Conservation (phyloP, 495 filamentous ascomycete species). For the Mytilinidion resinicola region DNA sequence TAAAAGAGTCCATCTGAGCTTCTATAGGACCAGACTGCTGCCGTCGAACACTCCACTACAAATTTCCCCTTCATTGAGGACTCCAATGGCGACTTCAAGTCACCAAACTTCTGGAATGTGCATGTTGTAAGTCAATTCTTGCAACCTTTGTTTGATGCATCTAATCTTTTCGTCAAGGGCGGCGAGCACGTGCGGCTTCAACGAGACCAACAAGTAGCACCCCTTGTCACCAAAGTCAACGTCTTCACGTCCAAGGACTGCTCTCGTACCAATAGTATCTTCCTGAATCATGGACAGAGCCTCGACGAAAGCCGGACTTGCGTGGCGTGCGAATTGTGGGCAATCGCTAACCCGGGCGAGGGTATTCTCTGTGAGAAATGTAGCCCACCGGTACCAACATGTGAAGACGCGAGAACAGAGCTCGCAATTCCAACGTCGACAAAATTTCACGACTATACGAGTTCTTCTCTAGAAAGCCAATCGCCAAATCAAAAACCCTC, state of each 20-base stretch:
- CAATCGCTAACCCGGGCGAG: constrained; percentile 11
- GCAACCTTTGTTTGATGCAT: too few species aligned
- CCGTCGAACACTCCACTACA: not conserved
- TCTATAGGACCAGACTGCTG: not conserved
- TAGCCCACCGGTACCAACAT: constrained; percentile 4
- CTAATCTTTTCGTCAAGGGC: not conserved
- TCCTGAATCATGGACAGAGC: constrained; percentile 9
- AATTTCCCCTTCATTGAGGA: not conserved
- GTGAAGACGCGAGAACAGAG: not conserved
- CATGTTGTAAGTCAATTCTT: not conserved
- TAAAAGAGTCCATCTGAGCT: not conserved
- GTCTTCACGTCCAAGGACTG: constrained; percentile 15
- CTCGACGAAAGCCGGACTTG: constrained; percentile 7
- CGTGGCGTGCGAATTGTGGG: constrained; percentile 17
- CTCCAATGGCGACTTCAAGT: not conserved
- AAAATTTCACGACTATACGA: too few species aligned
- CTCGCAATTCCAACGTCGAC: not conserved
- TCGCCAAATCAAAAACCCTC: too few species aligned
- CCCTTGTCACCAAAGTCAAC: constrained; percentile 9
- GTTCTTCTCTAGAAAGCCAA: too few species aligned
- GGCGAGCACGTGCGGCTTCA: not conserved
- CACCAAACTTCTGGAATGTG: not conserved
- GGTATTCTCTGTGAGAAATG: constrained; percentile 17
- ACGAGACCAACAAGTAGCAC: constrained; percentile 2
- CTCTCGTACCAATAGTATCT: constrained; percentile 3